Evolutionary conservation across 2,329 filamentous ascomycete genomes (phyloP), one percentile per base, ranked within the genome.

Genomic region (Trichoderma sp.): DNA sequence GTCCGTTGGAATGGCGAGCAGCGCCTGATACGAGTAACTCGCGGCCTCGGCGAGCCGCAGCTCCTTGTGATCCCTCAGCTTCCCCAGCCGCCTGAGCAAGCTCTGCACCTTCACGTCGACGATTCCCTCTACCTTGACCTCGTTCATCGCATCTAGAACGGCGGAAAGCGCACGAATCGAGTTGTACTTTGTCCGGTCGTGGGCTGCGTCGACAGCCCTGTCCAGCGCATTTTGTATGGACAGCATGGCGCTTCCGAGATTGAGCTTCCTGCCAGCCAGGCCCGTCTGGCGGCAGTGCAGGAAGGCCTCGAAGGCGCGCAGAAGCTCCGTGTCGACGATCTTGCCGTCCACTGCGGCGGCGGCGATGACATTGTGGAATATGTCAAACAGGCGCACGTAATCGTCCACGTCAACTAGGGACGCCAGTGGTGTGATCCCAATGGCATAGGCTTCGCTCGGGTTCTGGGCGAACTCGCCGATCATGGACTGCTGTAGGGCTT

Each of bases 231-330:
- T 52, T 3, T 52, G 50, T 6, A 52, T 52, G 1, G 50, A 52
- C n/a, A 52, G 50, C 50, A 52, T 52, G 28, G 50, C 50, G 17
- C 50, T 52, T 30, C 50, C 50, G 50, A 52, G 50, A 2, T 34
- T 52, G 26, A 52, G 10, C 30, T 30, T 19, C n/a, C n/a, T 52
- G n/a, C 50, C 50, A 52, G 50, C 50, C 17, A 52, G 10, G n/a
- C 50, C 28, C 10, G 50, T 30, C 28, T 52, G 50, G 28, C 50
- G 50, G 30, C 50, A 52, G 50, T 34, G 50, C 30, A 52, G 50
- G 14, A 52, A 34, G 12, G n/a, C 50, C 28, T 52, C 50, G 28
- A 52, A 52, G 7, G 28, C 50, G 50, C 28, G 50, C 14, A 52
- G 28, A 19, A 52, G 50, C 28, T 52, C 50, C 12, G 30, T 30